Base-by-base conservation (phyloP, 1,284 basidiomycete species). In the Moesziomyces parantarcticus region DNA sequence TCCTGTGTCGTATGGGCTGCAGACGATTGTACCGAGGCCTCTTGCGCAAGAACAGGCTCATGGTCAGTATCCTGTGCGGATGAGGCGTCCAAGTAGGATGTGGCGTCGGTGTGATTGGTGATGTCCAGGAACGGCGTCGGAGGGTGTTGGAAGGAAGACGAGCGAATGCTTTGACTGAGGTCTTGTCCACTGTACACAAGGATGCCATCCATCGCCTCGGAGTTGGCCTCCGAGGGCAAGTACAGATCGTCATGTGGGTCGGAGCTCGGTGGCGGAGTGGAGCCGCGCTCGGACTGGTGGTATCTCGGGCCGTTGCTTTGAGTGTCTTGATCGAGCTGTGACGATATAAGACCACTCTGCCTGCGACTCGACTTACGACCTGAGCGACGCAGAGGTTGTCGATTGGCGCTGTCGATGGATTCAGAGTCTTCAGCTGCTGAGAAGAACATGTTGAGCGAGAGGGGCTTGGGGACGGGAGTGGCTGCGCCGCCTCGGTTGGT, bases 291-390 rank as follows among this genome's bases (percentile, higher is more conserved):
- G 3, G 49, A 41, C 1, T 26, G 44, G 1, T n/a, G 36, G 23
- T 0, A 53, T 2, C 9, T 29, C 48, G 4, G 56, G 26, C 5
- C 52, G 1, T 45, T 26, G 11, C 39, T 8, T 8, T 32, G 20
- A 4, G 40, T 18, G 11, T 45, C 25, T 14, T 54, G 20, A n/a
- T 40, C 48, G 18, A 48, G 21, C 10, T 60, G 61, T 0, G 58
- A 32, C 39, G 29, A 8, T 8, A 68, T 25, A 29, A 52, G 66
- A 3, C 73, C 73, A 39, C 73, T 75, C 20, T 75, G 68, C 8
- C 73, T 55, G 20, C 73, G 62, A 45, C 55, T 68, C 0, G 73
- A 72, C 21, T 58, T 62, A 21, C 72, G 64, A 7, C 67, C 60
- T 42, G 72, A 69, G 23, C 64, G 54, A 11, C 58, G 63, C 1